These are phyloP conservation scores for Blastobotrys buckinghamii DNA, from an alignment of 1,139 yeast species.

Conservation along the genomic window DNA sequence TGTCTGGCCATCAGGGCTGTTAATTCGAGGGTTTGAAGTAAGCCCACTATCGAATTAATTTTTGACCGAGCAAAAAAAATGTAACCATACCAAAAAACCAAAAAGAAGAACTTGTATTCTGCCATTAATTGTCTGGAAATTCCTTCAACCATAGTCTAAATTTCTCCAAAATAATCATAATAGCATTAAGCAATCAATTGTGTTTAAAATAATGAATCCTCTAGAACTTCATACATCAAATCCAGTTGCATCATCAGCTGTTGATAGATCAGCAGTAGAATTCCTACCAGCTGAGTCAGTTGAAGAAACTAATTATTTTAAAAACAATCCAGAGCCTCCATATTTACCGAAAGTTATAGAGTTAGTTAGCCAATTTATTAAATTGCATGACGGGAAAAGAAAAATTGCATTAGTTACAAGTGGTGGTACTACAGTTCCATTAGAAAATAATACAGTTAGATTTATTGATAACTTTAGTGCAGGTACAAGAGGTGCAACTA, in stretches of 20 bases:
- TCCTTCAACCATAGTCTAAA: no score
- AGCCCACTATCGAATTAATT: no score
- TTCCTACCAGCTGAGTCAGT: conserved; percentile 69
- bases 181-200: not conserved
- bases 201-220: conserved; percentile 9
- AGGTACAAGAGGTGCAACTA: conserved; percentile 95
- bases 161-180: not conserved
- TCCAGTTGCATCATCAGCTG: conserved; percentile 68
- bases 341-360: conserved; percentile 58
- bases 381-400: conserved; percentile 33
- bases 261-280: conserved; percentile 68
- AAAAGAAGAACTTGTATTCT: not conserved
- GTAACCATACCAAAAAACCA: no score
- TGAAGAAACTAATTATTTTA: conserved; percentile 75
- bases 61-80: no score
- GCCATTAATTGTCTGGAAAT: no score
- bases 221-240: conserved; percentile 49
- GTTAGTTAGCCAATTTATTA: conserved; percentile 56
- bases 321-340: conserved; percentile 62
- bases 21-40: no score
- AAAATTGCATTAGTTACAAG: conserved; percentile 77
- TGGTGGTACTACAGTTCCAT: conserved; percentile 98
- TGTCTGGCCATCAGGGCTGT: no score
- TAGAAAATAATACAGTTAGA: conserved; percentile 92
- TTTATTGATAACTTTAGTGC: conserved; percentile 96